Percentiles rank a stretch among this genome's conserved stretches.
Conservation (phyloP, 257 asterid species). For the Solanum arcanum region DNA sequence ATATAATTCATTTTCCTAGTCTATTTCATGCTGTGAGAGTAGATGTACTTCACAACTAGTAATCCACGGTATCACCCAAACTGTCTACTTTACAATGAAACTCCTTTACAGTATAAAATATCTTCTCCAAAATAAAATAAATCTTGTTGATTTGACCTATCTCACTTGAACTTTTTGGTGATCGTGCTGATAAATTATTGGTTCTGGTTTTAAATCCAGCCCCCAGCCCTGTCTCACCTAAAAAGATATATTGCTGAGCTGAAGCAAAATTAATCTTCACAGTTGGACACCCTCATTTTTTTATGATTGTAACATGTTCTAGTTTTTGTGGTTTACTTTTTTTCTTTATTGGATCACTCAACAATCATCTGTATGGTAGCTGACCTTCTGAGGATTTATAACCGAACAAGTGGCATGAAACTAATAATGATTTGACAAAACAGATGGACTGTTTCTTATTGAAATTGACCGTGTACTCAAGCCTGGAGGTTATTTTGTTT, state of each 20-base stretch:
- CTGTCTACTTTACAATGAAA: background rate
- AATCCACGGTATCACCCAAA: background rate
- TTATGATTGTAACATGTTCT: background rate
- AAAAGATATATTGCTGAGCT: background rate
- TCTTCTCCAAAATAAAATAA: background rate
- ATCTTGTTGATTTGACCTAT: background rate
- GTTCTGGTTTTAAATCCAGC: background rate
- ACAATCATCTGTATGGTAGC: background rate
- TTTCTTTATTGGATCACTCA: background rate
- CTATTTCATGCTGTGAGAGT: background rate
- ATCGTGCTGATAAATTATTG: background rate
- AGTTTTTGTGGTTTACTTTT: background rate
- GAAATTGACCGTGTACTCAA: conserved; percentile 91
- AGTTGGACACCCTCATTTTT: background rate
- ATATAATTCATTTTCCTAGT: background rate
- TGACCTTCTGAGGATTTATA: background rate
- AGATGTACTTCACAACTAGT: background rate
- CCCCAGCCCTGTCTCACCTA: background rate
- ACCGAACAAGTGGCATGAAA: background rate
- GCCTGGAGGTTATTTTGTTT: conserved; percentile 93
- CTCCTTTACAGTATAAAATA: background rate
- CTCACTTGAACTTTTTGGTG: background rate
- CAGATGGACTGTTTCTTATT: conserved; percentile 78
- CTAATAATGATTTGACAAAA: conserved; percentile 18
- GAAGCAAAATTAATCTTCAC: background rate